These are phyloP conservation scores for Pseudohalonectria lignicola DNA, from an alignment of 2,329 filamentous ascomycete species.

Conservation along the genomic window DNA sequence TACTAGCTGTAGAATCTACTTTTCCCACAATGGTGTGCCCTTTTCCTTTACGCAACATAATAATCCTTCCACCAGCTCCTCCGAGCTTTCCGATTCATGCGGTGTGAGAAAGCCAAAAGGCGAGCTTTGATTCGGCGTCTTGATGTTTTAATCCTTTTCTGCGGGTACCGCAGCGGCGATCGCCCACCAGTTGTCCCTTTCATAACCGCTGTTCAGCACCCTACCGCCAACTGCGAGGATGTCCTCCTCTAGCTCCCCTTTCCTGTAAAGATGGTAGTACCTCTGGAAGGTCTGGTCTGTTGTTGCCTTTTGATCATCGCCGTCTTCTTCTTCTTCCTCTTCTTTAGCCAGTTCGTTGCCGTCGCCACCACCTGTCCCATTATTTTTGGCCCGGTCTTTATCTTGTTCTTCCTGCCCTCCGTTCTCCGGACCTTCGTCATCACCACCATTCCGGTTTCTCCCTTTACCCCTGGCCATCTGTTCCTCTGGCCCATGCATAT, in stretches of 20 bases:
- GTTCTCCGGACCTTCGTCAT: background rate
- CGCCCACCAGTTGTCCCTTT: slow-evolving; percentile 98
- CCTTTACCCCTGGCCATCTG: background rate
- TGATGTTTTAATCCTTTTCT: no score
- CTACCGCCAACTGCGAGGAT: slow-evolving; percentile 62
- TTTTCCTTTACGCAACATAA: no score
- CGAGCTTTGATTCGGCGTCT: no score
- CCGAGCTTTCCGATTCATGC: no score
- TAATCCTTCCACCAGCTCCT: no score
- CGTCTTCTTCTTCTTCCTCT: background rate
- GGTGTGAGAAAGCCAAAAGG: no score
- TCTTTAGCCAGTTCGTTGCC: background rate
- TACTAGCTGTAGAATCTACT: no score
- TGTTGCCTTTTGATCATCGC: background rate
- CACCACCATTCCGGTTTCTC: background rate
- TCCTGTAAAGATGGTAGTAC: slow-evolving; percentile 87
- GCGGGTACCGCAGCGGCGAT: no score
- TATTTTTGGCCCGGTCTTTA: no score
- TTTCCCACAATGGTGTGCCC: no score
- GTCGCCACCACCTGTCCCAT: background rate
- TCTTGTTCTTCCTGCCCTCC: no score
- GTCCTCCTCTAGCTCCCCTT: slow-evolving; percentile 79
- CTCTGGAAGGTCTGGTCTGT: slow-evolving; percentile 60
- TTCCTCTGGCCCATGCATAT: no score
- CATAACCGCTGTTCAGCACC: slow-evolving; percentile 75